Percentiles rank a stretch among this genome's conserved stretches.
Evolutionary conservation across 345 rosid species (phyloP).

Genomic region (Murraya paniculata): DNA sequence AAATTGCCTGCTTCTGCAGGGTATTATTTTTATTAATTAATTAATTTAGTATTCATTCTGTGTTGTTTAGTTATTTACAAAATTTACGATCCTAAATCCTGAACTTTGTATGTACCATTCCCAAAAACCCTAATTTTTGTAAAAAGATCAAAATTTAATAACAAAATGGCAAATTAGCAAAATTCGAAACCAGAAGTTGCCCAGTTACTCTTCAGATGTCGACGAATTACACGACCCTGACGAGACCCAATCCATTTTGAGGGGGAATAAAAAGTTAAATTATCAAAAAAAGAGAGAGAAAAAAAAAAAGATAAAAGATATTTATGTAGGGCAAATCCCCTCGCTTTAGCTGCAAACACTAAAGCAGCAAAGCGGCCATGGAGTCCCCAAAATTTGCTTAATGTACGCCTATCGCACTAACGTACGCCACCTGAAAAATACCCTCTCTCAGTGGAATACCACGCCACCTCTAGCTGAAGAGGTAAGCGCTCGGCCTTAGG

Average conservation of each 20-base stretch:
- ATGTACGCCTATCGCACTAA: conserved; percentile 49
- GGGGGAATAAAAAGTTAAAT: neutral
- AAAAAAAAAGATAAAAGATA: neutral
- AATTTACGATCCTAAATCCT: too few species aligned
- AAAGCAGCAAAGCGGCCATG: conserved; percentile 48
- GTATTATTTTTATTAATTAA: neutral
- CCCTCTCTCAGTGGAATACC: conserved; percentile 56
- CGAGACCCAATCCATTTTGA: neutral
- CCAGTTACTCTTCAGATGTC: neutral
- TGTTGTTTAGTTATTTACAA: too few species aligned
- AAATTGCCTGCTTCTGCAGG: neutral
- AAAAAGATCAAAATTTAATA: neutral
- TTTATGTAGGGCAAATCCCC: conserved; percentile 37
- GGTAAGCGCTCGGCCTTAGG: conserved; percentile 62
- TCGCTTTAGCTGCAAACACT: conserved; percentile 38
- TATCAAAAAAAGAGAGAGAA: neutral
- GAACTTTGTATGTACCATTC: neutral
- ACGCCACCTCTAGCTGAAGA: conserved; percentile 46
- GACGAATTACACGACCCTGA: neutral
- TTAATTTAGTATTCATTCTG: neutral
- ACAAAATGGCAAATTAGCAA: neutral
- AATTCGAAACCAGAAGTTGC: neutral
- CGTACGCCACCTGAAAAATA: conserved; percentile 42
- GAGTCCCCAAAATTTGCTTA: conserved; percentile 25
- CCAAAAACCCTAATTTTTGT: neutral